Evolutionary conservation across 2,329 filamentous ascomycete genomes (phyloP), one percentile per base, ranked within the genome.

Genomic region (Eutypa lata): DNA sequence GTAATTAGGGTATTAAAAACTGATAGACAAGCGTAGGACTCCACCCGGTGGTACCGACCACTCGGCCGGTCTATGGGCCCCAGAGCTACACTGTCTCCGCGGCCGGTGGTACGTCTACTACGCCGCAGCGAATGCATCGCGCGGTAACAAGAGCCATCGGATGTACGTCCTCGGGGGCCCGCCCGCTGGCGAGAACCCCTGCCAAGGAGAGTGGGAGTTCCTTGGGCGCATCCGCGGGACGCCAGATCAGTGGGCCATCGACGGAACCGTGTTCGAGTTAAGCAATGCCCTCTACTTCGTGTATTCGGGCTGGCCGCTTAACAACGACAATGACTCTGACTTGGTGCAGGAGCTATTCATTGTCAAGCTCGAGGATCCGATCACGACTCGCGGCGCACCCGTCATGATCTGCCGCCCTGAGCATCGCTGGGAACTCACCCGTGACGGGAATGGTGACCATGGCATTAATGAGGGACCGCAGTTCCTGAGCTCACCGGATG

Each of bases 51-150:
- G 54, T 42, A 63, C 65, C 16, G 60, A 62, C 33, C 59, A 67
- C 59, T 67, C 65, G 6, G 65, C 58, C 5, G 66, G 67, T 18
- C 58, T 69, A 18, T 69, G 67, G 67, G 67, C 67, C 16, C 67
- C 67, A 4, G 67, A 69, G 47, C 59, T 69, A 18, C 67, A 69
- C 46, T 58, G 63, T 21, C 33, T 69, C 7, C 57, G 54, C 48
- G 66, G 61, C 5, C 59, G 67, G 47, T 69, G 67, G 67, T 68
- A 68, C 51, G 59, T 69, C n/a, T 69, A 69, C 58, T 68, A 67
- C 44, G 59, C 67, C 2, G 67, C 67, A 2, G 64, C 66, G 18
- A 56, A 64, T 45, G 57, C 62, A 14, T 53, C 53, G 21, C 58
- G 50, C 31, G 67, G 66, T n/a, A 67, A 64, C 40, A 61, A 60